Base-by-base conservation (phyloP, 805 yeast genomes). In the Saccharomycopsis vini region DNA sequence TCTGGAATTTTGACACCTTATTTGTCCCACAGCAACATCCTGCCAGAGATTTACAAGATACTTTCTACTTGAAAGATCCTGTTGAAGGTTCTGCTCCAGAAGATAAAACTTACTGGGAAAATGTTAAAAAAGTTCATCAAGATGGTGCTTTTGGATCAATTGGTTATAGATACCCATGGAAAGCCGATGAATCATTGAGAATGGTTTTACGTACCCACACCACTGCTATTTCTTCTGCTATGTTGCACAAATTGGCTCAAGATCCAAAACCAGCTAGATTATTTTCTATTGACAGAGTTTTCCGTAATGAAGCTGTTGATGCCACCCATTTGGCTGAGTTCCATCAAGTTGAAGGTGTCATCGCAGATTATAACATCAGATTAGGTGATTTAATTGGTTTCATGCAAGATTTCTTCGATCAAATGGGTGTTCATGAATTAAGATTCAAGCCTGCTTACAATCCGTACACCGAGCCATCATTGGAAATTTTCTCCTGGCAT, bases 1-100 rank as follows among this genome's bases (percentile, higher is more conserved):
- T 92, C 79, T 92, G 99, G 99, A 92, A 92, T 67, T 92, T 92
- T 60, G 99, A 92, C 63, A 78, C 98, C 3, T 73, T 92, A 57
- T 92, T 69, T 58, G 99, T 92, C 44, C 99, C 99, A 45, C 99
- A 92, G 69, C 97, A 92, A 69, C 99, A 92, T 69, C 98, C 99
- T 15, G 99, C 99, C 40, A 81, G 99, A 71, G 99, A 92, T 63
- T 73, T 92, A 62, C 99, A 92, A 67, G 99, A 92, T 68, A 92
- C 99, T 47, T 92, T 92, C 71, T 92, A 92, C 68, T 73, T 92
- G 66, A 90, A 89, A 62, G 97, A 92, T 61, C 99, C 99, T 28
- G 71, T 67, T 40, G 69, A 64, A 50, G 95, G 95, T 44, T 81
- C 79, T 50, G 69, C 73, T 55, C 98, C 97, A 43, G 78, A 79